Base-by-base conservation (phyloP, 2,329 filamentous ascomycete species). In the Fusarium luffae region DNA sequence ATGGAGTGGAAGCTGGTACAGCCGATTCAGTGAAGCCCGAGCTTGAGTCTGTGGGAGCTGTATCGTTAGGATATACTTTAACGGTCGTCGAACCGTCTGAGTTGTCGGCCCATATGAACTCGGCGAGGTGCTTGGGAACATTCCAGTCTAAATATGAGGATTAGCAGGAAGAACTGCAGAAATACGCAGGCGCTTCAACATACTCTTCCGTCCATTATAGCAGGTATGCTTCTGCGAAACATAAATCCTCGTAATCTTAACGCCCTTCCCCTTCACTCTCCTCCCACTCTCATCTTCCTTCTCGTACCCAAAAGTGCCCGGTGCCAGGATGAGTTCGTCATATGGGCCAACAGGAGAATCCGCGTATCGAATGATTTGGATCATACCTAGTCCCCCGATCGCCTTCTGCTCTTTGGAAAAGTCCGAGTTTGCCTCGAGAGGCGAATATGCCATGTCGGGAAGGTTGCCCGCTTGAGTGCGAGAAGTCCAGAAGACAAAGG, bases 71-170 rank as follows among this genome's bases (percentile, higher is more conserved):
- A 68, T 78, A 84, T 30, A 87, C 82, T 41, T 82, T 78, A 61
- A 86, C 79, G 10, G 74, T 77, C 19, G 78, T 79, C 30, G 79
- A 76, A 32, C 78, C 79, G 61, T 81, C 75, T 8, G 78, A 61
- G 34, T 77, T 66, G 19, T 79, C 71, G 16, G 76, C 74, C 80
- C 84, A 88, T 16, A 81, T 79, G 71, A 88, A 88, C 13, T 77
- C 77, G 37, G 86, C 86, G 16, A 87, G 80, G 59, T 87, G 85
- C 69, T 88, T 88, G 14, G 85, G 85, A 30, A 85, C 83, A 70
- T 86, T 86, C 85, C 85, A 88, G 65, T 86, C 84, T 85, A 16
- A 3, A 37, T 2, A 21, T 18, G 12, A 7, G 30, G 23, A 27
- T 71, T 37, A 66, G 48, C 48, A 54, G 27, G 13, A 16, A 40